These are phyloP conservation scores for Candida sanyaensis DNA, from an alignment of 1,139 yeast species.

Conservation along the genomic window DNA sequence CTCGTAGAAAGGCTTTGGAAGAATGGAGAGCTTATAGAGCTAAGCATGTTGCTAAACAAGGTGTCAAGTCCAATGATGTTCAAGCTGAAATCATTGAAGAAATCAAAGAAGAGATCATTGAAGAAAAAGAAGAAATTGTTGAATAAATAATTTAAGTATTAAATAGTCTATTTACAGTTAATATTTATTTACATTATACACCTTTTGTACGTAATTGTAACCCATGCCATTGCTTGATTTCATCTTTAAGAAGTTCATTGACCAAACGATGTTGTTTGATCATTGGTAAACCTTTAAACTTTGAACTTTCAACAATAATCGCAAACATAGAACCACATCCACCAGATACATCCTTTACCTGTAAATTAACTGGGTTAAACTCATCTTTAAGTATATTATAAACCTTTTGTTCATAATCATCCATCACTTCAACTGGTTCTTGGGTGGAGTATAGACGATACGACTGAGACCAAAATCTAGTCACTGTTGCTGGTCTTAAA, in stretches of 20 bases:
- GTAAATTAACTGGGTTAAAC: slow-evolving; percentile 59
- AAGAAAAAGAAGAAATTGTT: slow-evolving; percentile 79
- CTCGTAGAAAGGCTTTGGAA: slow-evolving; percentile 77
- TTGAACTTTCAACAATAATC: slow-evolving; percentile 69
- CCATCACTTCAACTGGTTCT: slow-evolving; percentile 32
- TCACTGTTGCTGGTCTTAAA: background rate
- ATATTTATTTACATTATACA: slow-evolving; percentile 6
- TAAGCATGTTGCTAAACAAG: slow-evolving; percentile 49
- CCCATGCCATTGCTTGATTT: slow-evolving; percentile 93
- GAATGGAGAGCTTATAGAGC: slow-evolving; percentile 88
- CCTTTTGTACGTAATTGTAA: slow-evolving; percentile 74
- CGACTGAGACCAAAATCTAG: background rate
- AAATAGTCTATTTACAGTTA: background rate
- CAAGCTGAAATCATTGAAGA: slow-evolving; percentile 72
- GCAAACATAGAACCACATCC: slow-evolving; percentile 99
- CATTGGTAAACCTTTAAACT: slow-evolving; percentile 80
- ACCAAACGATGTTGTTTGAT: slow-evolving; percentile 92
- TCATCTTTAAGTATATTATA: slow-evolving; percentile 54
- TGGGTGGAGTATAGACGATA: background rate
- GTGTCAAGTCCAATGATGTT: slow-evolving; percentile 48
- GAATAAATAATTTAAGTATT: slow-evolving; percentile 34
- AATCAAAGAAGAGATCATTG: slow-evolving; percentile 65
- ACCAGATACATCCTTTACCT: slow-evolving; percentile 80
- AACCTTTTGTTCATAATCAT: slow-evolving; percentile 69
- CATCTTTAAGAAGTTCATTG: slow-evolving; percentile 78